These are phyloP conservation scores for Acorus gramineus DNA, from an alignment of 106 monocot genomes.

Conservation along the genomic window DNA sequence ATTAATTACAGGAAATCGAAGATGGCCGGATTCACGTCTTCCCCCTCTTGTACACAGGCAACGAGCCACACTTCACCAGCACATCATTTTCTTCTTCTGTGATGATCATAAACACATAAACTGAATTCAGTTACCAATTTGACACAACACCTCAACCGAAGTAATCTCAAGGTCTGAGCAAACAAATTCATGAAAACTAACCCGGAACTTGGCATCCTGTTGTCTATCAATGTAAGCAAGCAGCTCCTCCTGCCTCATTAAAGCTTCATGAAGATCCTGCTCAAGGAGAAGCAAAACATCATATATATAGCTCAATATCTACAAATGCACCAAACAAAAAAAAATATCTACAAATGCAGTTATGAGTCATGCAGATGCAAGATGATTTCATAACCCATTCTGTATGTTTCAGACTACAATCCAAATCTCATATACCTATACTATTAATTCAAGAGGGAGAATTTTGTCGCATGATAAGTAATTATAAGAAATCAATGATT, in stretches of 20 bases:
- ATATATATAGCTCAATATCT: neutral
- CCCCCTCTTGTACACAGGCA: too few relatives aligned
- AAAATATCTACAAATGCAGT: neutral
- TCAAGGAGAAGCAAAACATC: neutral
- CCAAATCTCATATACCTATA: too few relatives aligned
- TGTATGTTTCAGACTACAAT: too few relatives aligned
- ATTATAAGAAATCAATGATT: too few relatives aligned
- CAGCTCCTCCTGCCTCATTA: slow-evolving; percentile 66
- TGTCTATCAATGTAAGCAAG: slow-evolving; percentile 54
- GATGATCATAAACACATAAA: neutral
- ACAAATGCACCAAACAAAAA: too few relatives aligned
- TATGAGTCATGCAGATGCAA: neutral
- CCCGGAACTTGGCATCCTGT: slow-evolving; percentile 41
- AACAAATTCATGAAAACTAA: slow-evolving; percentile 5
- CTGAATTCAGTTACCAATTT: too few relatives aligned
- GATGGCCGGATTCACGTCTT: too few relatives aligned
- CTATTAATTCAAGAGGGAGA: too few relatives aligned
- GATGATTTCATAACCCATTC: neutral
- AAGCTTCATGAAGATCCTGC: slow-evolving; percentile 58
- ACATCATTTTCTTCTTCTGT: neutral
- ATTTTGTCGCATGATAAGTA: too few relatives aligned
- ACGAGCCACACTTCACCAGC: neutral
- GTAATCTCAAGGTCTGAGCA: neutral
- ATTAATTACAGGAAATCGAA: too few relatives aligned
- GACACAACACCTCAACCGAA: too few relatives aligned